Evolutionary conservation across 768 basidiomycete species (phyloP).

Genomic region (Agaricus subrufescens): DNA sequence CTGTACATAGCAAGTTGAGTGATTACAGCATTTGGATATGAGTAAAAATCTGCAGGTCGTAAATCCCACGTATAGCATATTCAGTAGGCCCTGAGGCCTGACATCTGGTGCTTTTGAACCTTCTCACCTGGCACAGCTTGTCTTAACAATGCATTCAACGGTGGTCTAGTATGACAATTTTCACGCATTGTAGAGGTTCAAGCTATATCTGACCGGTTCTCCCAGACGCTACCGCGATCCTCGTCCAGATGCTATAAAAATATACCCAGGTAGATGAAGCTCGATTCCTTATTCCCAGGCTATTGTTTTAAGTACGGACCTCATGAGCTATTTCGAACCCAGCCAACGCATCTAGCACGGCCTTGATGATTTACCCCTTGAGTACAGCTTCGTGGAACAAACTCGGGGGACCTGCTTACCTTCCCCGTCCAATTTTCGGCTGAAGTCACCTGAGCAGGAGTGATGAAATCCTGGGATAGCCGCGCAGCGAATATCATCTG

Average conservation of each 20-base stretch:
- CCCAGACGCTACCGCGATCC: slow-evolving; percentile 57
- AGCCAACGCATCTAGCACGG: slow-evolving; percentile 53
- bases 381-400: slow-evolving; percentile 5
- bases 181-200: slow-evolving; percentile 5
- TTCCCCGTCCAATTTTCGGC: slow-evolving; percentile 60
- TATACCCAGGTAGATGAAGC: slow-evolving; percentile 9
- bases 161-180: too few relatives aligned
- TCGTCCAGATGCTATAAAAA: slow-evolving; percentile 45
- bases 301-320: slow-evolving; percentile 30
- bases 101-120: too few relatives aligned
- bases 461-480: slow-evolving; percentile 68
- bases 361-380: slow-evolving; percentile 21
- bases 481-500: slow-evolving; percentile 85
- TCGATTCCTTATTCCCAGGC: slow-evolving; percentile 12
- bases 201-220: slow-evolving; percentile 18
- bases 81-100: not conserved
- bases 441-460: slow-evolving; percentile 54
- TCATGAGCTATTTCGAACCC: slow-evolving; percentile 42
- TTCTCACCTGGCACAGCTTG: too few relatives aligned
- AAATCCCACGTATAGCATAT: slow-evolving; percentile 1
- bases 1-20: slow-evolving; percentile 9
- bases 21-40: slow-evolving; percentile 6
- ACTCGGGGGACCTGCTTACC: slow-evolving; percentile 21
- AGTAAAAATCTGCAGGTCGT: not conserved
- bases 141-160: too few relatives aligned